Base-by-base conservation (phyloP, 371 early-diverging fungal species). In the Aphelidium insulamus region DNA sequence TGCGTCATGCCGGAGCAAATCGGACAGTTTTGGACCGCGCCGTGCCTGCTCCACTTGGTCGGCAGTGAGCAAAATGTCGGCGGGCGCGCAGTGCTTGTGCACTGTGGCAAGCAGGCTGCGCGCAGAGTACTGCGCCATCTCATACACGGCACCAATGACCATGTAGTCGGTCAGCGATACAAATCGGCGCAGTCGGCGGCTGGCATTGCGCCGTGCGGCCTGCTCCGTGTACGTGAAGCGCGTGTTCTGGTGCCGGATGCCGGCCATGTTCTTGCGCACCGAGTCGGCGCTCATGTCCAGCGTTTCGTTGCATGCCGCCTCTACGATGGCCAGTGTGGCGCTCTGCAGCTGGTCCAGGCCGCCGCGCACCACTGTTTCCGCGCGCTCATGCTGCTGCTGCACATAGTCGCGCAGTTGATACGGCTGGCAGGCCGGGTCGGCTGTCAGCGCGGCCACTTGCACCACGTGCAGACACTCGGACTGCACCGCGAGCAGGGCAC, bases 161-260 rank as follows among this genome's bases (percentile, higher is more conserved):
- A 57, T 37, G 38, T 66, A 63, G 40, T 66, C 67, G 8, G 49
- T 39, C 5, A 63, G 43, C 39, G 57, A 57, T 14, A 59, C 64
- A 43, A 66, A 66, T 7, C 64, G 44, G 28, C 55, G 53, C 10
- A 66, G 40, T 6, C 55, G 34, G n/a, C 48, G 47, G 32, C 60
- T 59, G 30, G 57, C 64, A 6, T 44, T 39, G 23, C 60, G 38
- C 9, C 62, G 44, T 10, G 64, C 63, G 5, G 65, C 62, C 33
- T 62, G 61, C 43, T 66, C 57, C 2, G 67, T 66, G 33, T 56
- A 66, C 0, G 59, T 46, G 20, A 39, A 17, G 16, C 21, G 33
- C 16, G 22, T 15, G 7, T 33, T 15, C 16, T 34, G 25, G 20
- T 34, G 18, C 12, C 14, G 18, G 9, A 3, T 5, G 12, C 3